A percentile compares a stretch with the other conserved stretches of the same genome.
phyloP scores from a whole-genome alignment of 139 green algal genomes.

The Volvox africanus region DNA sequence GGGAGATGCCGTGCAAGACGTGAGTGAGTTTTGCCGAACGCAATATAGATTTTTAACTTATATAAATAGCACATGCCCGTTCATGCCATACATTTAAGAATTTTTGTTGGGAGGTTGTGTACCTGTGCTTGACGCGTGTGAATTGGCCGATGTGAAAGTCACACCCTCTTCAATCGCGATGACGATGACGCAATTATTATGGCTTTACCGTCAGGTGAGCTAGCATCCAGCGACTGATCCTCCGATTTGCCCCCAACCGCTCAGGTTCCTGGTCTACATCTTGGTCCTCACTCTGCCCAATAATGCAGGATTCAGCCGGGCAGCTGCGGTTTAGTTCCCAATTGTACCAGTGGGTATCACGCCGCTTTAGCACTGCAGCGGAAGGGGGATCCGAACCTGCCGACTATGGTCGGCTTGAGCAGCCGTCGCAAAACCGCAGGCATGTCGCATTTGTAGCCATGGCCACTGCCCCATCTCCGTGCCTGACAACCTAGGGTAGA shows the following conservation, averaged over 20 bases:
- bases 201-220: neutral
- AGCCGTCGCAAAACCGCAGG: constrained; percentile 1
- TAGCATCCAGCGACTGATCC: neutral
- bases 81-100: no score
- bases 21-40: no score
- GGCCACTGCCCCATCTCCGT: no score
- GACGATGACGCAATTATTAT: neutral
- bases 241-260: neutral
- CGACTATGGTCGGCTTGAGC: neutral
- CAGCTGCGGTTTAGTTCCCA: neutral
- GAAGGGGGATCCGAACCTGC: neutral
- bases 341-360: neutral
- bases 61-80: no score
- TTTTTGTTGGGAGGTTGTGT: no score
- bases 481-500: no score
- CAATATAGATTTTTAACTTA: no score
- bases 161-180: neutral
- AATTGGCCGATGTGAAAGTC: no score
- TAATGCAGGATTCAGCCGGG: neutral
- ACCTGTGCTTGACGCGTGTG: no score
- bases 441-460: neutral
- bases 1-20: no score
- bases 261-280: neutral
- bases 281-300: neutral
- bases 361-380: neutral